Evolutionary conservation across 495 filamentous ascomycete genomes (phyloP).

Genomic region (Penicillium manginii): DNA sequence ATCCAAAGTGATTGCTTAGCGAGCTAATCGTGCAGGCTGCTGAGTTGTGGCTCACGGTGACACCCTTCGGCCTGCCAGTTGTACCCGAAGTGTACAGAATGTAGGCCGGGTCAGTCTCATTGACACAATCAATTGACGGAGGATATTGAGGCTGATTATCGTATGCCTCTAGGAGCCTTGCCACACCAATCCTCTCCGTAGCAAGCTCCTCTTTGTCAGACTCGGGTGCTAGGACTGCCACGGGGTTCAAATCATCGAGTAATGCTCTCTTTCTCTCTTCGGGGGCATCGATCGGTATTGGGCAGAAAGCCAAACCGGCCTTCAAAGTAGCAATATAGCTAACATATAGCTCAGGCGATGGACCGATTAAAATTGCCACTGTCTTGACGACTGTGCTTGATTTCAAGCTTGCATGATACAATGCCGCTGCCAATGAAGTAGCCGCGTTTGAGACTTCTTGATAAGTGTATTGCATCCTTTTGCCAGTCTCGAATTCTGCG

Average conservation of each 20-base stretch:
- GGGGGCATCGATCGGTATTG: conserved; percentile 72
- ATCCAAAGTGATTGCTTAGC: conserved; percentile 1
- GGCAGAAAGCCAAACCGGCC: conserved; percentile 76
- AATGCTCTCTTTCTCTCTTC: conserved; percentile 72
- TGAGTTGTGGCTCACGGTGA: conserved; percentile 71
- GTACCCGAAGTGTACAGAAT: conserved; percentile 88
- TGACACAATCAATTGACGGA: no score
- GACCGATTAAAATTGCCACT: conserved; percentile 46
- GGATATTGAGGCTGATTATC: no score
- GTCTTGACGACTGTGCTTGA: no score
- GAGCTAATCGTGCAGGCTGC: conserved; percentile 72
- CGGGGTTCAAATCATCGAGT: conserved; percentile 61
- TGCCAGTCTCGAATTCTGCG: no score
- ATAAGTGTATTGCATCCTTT: no score
- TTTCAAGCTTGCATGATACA: no score
- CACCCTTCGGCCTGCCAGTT: conserved; percentile 84
- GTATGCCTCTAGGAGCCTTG: no score
- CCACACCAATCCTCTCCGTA: no score
- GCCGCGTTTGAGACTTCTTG: no score
- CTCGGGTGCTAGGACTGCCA: conserved; percentile 46
- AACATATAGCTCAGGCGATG: conserved; percentile 71
- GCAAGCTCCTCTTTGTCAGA: no score
- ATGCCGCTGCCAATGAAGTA: no score
- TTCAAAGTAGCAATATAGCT: conserved; percentile 71
- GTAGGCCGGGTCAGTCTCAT: conserved; percentile 64